These are phyloP conservation scores for Leucoagaricus sp. DNA, from an alignment of 1,284 basidiomycete species.

Conservation along the genomic window DNA sequence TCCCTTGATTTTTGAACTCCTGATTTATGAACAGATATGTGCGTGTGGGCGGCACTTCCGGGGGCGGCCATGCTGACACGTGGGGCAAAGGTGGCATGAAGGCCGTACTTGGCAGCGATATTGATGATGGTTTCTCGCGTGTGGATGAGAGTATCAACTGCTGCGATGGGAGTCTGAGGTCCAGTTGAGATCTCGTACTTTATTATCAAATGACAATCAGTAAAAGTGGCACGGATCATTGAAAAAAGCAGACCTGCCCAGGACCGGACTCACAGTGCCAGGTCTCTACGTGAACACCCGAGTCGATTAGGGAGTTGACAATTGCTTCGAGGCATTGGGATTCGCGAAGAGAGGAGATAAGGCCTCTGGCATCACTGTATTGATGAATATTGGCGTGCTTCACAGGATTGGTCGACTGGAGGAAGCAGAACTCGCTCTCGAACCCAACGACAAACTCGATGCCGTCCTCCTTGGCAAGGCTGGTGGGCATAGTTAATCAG, in stretches of 20 bases:
- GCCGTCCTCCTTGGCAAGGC: slow-evolving; percentile 26
- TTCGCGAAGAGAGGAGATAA: slow-evolving; percentile 45
- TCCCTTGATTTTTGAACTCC: slow-evolving; percentile 17
- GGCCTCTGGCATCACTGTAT: slow-evolving; percentile 49
- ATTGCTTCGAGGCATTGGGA: slow-evolving; percentile 53
- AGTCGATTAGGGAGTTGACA: slow-evolving; percentile 41
- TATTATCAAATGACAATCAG: too few relatives aligned
- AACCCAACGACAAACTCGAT: slow-evolving; percentile 65
- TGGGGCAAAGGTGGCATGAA: slow-evolving; percentile 68
- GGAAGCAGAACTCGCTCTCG: slow-evolving; percentile 69
- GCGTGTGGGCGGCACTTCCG: slow-evolving; percentile 61
- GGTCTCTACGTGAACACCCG: slow-evolving; percentile 55
- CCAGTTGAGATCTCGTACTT: slow-evolving; percentile 69
- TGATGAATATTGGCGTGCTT: slow-evolving; percentile 47
- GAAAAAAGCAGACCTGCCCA: slow-evolving; percentile 48
- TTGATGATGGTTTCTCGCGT: slow-evolving; percentile 71
- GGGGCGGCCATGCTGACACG: slow-evolving; percentile 46
- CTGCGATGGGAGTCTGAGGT: slow-evolving; percentile 62
- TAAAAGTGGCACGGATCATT: too few relatives aligned
- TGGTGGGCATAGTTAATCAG: neutral
- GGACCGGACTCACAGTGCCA: slow-evolving; percentile 67
- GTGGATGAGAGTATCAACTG: slow-evolving; percentile 65
- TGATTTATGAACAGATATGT: slow-evolving; percentile 59
- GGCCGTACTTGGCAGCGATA: slow-evolving; percentile 59
- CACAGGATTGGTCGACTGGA: slow-evolving; percentile 52